Base-by-base conservation (phyloP, 768 basidiomycete genomes). In the Sporobolomyces roseus region DNA sequence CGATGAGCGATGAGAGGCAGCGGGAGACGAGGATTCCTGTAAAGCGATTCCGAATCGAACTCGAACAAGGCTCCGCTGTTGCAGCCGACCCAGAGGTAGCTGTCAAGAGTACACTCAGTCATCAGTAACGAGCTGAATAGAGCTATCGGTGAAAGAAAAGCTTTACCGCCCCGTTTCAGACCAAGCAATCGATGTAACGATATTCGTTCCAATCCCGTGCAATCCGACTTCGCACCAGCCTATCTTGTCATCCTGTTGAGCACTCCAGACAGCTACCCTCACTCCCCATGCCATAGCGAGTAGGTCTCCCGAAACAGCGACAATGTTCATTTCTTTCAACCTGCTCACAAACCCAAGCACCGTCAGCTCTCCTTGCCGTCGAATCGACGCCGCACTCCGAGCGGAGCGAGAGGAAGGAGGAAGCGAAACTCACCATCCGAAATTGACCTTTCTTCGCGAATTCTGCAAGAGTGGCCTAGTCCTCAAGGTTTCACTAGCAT, bases 71-170 rank as follows among this genome's bases (percentile, higher is more conserved):
- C 2, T 1, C 70, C 70, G n/a, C 21, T 25, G 35, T 30, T 25
- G 16, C 51, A 54, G 17, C 70, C 70, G 23, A 58, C 56, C 65
- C 70, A 71, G 19, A 71, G 36, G 38, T 66, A 71, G 3, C 70
- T 71, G 56, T 45, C 36, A 35, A 9, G 35, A 23, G 19, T 14
- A 23, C n/a, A 13, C 4, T 16, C 54, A 8, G n/a, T 41, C 17
- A 36, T 53, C 52, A 32, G 32, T 16, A 8, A 33, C n/a, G n/a
- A n/a, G n/a, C n/a, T n/a, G n/a, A n/a, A n/a, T n/a, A n/a, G n/a
- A n/a, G n/a, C n/a, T n/a, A n/a, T n/a, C 1, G 6, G 17, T 4
- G 38, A 7, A 36, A 12, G 27, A 7, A 19, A 21, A 29, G 38
- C 25, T 27, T 36, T 25, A 66, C 70, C 70, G 25, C 0, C 65